A percentile compares a stretch with the other conserved stretches of the same genome.
Conservation (phyloP, 1,284 basidiomycete species). For the Sporisorium graminicola region DNA sequence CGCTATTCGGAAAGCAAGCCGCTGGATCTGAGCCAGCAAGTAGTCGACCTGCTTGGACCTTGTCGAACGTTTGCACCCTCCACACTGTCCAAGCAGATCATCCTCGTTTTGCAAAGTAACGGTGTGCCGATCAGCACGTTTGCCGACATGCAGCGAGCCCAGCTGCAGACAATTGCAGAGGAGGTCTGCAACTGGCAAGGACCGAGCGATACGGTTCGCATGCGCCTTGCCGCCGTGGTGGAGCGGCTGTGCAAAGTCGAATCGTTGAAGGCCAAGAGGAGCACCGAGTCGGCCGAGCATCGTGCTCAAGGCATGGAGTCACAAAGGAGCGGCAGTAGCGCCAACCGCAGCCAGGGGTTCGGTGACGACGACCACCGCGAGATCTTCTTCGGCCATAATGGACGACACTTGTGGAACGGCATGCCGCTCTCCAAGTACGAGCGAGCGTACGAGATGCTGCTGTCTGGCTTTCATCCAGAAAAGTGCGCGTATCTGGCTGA, state of each 20-base stretch:
- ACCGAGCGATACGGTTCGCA: constrained; percentile 6
- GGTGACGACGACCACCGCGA: constrained; percentile 33
- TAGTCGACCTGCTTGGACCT: constrained; percentile 35
- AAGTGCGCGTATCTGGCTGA: constrained; percentile 43
- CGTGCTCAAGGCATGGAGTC: constrained; percentile 38
- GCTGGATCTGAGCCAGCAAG: constrained; percentile 32
- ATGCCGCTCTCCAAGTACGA: constrained; percentile 55
- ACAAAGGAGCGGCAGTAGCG: background rate
- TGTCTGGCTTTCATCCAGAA: constrained; percentile 54
- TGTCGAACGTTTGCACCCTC: constrained; percentile 37
- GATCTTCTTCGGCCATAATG: constrained; percentile 28
- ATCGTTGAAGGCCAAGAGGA: constrained; percentile 22
- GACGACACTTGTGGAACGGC: constrained; percentile 44
- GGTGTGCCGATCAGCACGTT: constrained; percentile 35
- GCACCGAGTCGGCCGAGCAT: constrained; percentile 29
- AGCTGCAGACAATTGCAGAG: constrained; percentile 28
- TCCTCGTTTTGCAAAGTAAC: constrained; percentile 34
- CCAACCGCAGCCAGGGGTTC: background rate
- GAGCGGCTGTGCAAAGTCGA: constrained; percentile 30
- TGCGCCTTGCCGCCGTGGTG: constrained; percentile 26
- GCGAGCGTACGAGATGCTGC: constrained; percentile 60
- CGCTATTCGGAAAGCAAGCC: constrained; percentile 13
- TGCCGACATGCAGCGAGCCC: constrained; percentile 23
- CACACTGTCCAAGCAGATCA: constrained; percentile 51
- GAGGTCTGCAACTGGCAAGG: constrained; percentile 35